These are phyloP conservation scores for Litchi chinensis DNA, from an alignment of 345 rosid species.

Conservation along the genomic window DNA sequence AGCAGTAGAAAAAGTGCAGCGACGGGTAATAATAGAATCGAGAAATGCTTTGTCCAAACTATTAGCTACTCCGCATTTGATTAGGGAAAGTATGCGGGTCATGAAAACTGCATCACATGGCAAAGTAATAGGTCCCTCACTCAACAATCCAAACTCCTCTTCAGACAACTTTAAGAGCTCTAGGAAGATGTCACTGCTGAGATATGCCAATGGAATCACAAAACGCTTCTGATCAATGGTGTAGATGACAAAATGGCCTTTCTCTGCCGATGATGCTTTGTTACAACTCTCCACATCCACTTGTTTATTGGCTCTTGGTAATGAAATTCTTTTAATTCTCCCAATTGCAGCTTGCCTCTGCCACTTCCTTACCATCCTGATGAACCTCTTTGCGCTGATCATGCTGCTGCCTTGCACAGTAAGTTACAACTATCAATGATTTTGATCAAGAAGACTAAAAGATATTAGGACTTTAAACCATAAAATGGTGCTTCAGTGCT, in stretches of 20 bases:
- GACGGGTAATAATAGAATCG: slow-evolving; percentile 3
- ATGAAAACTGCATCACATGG: slow-evolving; percentile 33
- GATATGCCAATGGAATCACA: slow-evolving; percentile 5
- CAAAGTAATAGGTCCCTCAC: slow-evolving; percentile 31
- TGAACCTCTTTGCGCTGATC: slow-evolving; percentile 30
- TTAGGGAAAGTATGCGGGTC: slow-evolving; percentile 23
- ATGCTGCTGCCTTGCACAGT: slow-evolving; percentile 12
- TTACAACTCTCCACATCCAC: background rate
- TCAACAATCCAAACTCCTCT: slow-evolving; percentile 36
- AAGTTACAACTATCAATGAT: no score
- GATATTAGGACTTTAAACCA: background rate
- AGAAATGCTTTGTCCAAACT: slow-evolving; percentile 27
- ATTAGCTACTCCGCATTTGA: slow-evolving; percentile 8
- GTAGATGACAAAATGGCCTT: slow-evolving; percentile 23
- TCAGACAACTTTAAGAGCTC: slow-evolving; percentile 31
- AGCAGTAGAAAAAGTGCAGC: slow-evolving; percentile 11
- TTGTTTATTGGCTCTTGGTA: background rate
- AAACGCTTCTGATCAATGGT: slow-evolving; percentile 11
- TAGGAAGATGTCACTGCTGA: background rate
- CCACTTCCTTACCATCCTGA: slow-evolving; percentile 33
- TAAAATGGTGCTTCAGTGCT: background rate
- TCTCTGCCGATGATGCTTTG: background rate
- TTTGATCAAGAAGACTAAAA: background rate
- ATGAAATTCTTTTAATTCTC: slow-evolving; percentile 15
- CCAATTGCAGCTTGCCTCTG: slow-evolving; percentile 13